phyloP scores from a whole-genome alignment of 352 stramenopile species.

The Globisporangium parvum region DNA sequence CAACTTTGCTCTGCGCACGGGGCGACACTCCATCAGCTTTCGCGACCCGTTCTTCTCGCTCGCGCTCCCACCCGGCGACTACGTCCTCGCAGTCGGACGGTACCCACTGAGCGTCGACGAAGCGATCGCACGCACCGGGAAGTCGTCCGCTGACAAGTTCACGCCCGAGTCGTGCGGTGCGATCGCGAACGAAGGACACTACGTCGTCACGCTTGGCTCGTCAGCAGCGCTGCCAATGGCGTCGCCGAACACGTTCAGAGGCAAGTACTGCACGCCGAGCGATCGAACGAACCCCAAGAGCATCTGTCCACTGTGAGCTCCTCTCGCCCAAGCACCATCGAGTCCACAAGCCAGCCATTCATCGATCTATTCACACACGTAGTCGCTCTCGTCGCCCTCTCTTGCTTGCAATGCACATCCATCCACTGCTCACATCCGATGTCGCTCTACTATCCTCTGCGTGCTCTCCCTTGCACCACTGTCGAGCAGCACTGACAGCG shows the following conservation, averaged over 20 bases:
- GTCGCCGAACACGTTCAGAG: conserved; percentile 37
- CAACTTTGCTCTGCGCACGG: conserved; percentile 38
- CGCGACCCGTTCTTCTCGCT: conserved; percentile 70
- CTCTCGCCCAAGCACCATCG: neutral
- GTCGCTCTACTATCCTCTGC: too few species aligned
- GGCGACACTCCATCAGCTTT: conserved; percentile 60
- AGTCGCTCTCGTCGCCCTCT: too few species aligned
- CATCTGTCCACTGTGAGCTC: conserved; percentile 4
- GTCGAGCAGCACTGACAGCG: too few species aligned
- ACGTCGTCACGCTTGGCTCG: conserved; percentile 47
- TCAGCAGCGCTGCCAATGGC: conserved; percentile 24
- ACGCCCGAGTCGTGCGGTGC: conserved; percentile 52
- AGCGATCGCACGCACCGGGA: conserved; percentile 31
- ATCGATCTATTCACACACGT: neutral
- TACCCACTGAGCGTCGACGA: conserved; percentile 61
- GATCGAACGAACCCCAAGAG: conserved; percentile 4
- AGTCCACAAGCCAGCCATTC: neutral
- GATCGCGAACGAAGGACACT: conserved; percentile 32
- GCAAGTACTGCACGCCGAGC: conserved; percentile 24
- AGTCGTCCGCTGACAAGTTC: conserved; percentile 22
- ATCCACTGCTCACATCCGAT: too few species aligned
- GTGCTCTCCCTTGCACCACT: too few species aligned
- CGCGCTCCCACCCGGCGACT: conserved; percentile 35
- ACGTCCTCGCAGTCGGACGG: conserved; percentile 55
- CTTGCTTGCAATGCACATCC: too few species aligned